Evolutionary conservation across 768 basidiomycete species (phyloP).

Genomic region (Suillus subaureus): DNA sequence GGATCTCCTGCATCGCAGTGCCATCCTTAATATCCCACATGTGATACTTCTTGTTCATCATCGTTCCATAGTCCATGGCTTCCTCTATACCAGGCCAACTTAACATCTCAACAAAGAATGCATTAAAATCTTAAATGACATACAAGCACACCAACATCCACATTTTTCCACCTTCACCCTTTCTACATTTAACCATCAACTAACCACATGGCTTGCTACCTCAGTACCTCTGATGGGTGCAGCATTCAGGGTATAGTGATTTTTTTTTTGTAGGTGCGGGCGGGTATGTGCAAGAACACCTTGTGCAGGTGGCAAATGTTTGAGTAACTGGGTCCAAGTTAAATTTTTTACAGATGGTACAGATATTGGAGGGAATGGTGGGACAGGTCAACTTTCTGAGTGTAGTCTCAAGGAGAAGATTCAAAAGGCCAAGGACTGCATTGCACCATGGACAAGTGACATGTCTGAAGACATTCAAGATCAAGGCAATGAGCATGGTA

Average conservation of each 20-base stretch:
- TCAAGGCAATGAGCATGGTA: constrained; percentile 5
- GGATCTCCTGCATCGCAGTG: constrained; percentile 25
- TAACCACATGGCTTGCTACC: constrained; percentile 21
- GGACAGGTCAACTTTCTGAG: neutral
- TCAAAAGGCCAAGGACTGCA: constrained; percentile 9
- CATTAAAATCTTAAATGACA: constrained; percentile 28
- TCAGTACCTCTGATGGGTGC: constrained; percentile 20
- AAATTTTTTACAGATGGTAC: neutral
- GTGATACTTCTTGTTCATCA: constrained; percentile 1
- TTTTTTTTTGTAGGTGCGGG: neutral
- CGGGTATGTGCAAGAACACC: constrained; percentile 29
- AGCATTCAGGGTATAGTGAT: constrained; percentile 22
- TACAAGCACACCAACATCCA: constrained; percentile 18
- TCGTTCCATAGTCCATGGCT: constrained; percentile 24
- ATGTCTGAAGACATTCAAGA: constrained; percentile 14
- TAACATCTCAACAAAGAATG: constrained; percentile 31
- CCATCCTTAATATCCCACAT: constrained; percentile 33
- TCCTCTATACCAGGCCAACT: constrained; percentile 29
- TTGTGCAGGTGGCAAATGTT: constrained; percentile 28
- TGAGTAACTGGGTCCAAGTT: constrained; percentile 21
- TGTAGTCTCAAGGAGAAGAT: constrained; percentile 7
- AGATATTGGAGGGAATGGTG: constrained; percentile 18
- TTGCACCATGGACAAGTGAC: constrained; percentile 12
- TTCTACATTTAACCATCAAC: constrained; percentile 2
- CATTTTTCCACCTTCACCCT: neutral